phyloP scores from a whole-genome alignment of 805 yeast species.

The Starmerella floris region DNA sequence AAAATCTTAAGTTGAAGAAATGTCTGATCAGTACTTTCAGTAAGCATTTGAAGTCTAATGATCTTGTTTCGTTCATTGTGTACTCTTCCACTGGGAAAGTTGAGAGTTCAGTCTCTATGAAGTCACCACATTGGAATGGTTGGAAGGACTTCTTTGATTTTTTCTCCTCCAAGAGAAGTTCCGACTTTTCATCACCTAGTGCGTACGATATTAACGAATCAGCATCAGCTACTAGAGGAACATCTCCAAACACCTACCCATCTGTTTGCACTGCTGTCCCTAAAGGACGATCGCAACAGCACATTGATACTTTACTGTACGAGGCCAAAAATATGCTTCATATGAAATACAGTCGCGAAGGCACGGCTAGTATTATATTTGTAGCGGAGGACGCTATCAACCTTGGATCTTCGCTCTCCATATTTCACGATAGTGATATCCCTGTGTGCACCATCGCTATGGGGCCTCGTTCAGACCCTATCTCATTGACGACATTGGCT shows the following conservation, averaged over 20 bases:
- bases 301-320: background rate
- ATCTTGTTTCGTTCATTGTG: background rate
- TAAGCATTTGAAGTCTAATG: background rate
- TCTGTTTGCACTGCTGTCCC: too few relatives aligned
- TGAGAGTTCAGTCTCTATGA: background rate
- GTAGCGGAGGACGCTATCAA: background rate
- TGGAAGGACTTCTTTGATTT: background rate
- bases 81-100: background rate
- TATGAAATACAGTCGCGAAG: background rate
- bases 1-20: background rate
- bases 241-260: too few relatives aligned
- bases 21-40: background rate
- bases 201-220: too few relatives aligned
- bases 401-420: background rate
- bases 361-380: slow-evolving; percentile 2
- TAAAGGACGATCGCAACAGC: too few relatives aligned
- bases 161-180: too few relatives aligned
- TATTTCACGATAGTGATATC: background rate
- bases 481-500: slow-evolving; percentile 3
- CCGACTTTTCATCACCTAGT: too few relatives aligned
- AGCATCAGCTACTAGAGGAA: too few relatives aligned
- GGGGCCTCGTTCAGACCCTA: background rate
- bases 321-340: background rate
- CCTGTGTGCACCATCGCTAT: slow-evolving; percentile 4
- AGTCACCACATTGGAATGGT: background rate